Percentiles rank a stretch among this genome's conserved stretches.
Evolutionary conservation across 2,329 filamentous ascomycete species (phyloP).

Genomic region (Fonsecaea monophora): DNA sequence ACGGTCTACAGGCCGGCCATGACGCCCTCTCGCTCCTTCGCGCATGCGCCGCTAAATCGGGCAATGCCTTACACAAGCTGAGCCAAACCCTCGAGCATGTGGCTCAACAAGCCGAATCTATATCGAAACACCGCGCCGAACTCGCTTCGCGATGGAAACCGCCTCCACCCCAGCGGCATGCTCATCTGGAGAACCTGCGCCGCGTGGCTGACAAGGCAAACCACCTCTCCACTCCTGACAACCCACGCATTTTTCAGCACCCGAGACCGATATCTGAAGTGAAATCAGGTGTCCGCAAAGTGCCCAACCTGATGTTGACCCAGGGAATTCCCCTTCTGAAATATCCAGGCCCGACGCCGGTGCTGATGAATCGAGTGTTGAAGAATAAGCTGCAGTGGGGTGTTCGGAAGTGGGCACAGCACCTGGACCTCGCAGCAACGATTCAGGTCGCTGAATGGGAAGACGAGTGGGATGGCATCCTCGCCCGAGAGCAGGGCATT

Average conservation of each 20-base stretch:
- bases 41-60: constrained; percentile 22
- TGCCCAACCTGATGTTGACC: constrained; percentile 52
- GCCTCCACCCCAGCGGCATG: constrained; percentile 8
- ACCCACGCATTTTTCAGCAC: constrained; percentile 33
- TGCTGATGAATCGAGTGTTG: constrained; percentile 48
- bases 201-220: constrained; percentile 20
- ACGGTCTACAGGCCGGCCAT: constrained; percentile 52
- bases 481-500: constrained; percentile 25
- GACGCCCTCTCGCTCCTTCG: constrained; percentile 41
- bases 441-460: constrained; percentile 49
- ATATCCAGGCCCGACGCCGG: constrained; percentile 54
- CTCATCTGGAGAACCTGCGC: constrained; percentile 28
- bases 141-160: constrained; percentile 27
- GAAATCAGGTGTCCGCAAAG: constrained; percentile 45
- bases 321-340: constrained; percentile 51
- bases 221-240: constrained; percentile 16
- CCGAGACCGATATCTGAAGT: constrained; percentile 32
- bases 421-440: constrained; percentile 44
- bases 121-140: constrained; percentile 8
- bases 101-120: constrained; percentile 18
- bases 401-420: constrained; percentile 45
- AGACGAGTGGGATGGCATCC: constrained; percentile 51
- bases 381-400: constrained; percentile 47
- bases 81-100: constrained; percentile 25
- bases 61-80: constrained; percentile 22